Conservation (phyloP, 1,284 basidiomycete species). For the Schizophyllum amplum region DNA sequence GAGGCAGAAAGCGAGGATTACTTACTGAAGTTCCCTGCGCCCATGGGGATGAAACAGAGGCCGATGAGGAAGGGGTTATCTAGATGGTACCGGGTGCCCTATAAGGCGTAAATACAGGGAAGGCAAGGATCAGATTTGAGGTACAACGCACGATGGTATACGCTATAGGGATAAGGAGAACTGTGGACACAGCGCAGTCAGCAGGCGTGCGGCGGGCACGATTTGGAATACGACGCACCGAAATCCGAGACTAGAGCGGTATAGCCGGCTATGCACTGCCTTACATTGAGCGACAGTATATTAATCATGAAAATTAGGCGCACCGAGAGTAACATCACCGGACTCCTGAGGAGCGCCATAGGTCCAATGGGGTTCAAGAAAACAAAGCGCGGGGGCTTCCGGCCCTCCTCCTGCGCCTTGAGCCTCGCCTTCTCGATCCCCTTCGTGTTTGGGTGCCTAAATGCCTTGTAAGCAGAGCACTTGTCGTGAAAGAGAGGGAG, state of each 20-base stretch:
- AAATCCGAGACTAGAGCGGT: slow-evolving; percentile 36
- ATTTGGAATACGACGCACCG: slow-evolving; percentile 21
- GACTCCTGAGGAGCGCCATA: slow-evolving; percentile 45
- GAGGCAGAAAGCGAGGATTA: slow-evolving; percentile 1
- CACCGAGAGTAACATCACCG: slow-evolving; percentile 49
- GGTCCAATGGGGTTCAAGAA: slow-evolving; percentile 55
- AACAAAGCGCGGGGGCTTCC: slow-evolving; percentile 29
- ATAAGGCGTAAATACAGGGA: not conserved
- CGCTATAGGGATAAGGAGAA: slow-evolving; percentile 31
- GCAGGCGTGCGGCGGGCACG: too few relatives aligned
- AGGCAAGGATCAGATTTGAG: not conserved
- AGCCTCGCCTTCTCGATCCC: slow-evolving; percentile 31
- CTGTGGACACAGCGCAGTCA: too few relatives aligned
- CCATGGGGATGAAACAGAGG: slow-evolving; percentile 49
- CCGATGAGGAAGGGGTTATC: slow-evolving; percentile 52
- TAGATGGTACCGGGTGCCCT: slow-evolving; percentile 55
- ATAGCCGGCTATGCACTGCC: slow-evolving; percentile 28
- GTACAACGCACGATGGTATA: slow-evolving; percentile 29
- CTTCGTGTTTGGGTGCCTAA: slow-evolving; percentile 34
- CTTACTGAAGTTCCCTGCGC: slow-evolving; percentile 53
- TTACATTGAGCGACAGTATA: too few relatives aligned
- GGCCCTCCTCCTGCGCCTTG: slow-evolving; percentile 14
- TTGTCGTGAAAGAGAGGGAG: not conserved
- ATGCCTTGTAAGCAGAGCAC: not conserved
- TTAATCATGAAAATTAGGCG: slow-evolving; percentile 19